Evolutionary conservation across 768 basidiomycete genomes (phyloP), one percentile per base, ranked within the genome.

Genomic region (Pulveroboletus ravenelii): DNA sequence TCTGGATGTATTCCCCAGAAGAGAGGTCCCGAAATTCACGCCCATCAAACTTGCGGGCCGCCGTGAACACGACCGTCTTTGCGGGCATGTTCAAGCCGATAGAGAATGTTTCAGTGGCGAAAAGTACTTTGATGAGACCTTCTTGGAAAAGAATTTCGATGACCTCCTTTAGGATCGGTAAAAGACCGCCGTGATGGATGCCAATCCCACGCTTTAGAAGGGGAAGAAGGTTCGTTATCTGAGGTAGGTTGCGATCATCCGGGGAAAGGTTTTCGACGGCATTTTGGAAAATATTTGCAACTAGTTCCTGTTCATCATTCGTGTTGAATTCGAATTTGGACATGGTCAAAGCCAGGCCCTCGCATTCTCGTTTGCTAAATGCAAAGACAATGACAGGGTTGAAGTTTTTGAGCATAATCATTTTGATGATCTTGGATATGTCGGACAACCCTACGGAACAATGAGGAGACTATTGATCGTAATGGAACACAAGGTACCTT

Each of bases 141-240:
- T 98, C 94, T 66, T 97, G 94, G 74, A 99, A 99, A 38, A 99
- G 79, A 50, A 99, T 96, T 68, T 99, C 96, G 68, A 99, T 97
- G 42, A 97, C 93, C 66, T 99, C 96, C 66, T 99, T 99, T 38
- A 99, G 78, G 55, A 98, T 96, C 0, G 96, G 96, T 15, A 99
- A 79, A 35, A 99, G 81, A 38, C 96, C 96, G 36, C 95, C 94
- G 62, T 99, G 96, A 76, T 99, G 96, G 60, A 99, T 93, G 47
- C 96, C 96, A 57, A 95, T 92, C 30, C 96, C 96, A 55, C 96
- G 87, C 55, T 88, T 89, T 25, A 99, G 80, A 18, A 99, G 78
- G 2, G 96, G 96, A 9, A 97, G 78, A 47, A 98, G 81, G 54
- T 94, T 90, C 41, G 87, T 74, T 60, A 99, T 98, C 67, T 97